phyloP scores from a whole-genome alignment of 306 rosid genomes.

The Senna siamea region DNA sequence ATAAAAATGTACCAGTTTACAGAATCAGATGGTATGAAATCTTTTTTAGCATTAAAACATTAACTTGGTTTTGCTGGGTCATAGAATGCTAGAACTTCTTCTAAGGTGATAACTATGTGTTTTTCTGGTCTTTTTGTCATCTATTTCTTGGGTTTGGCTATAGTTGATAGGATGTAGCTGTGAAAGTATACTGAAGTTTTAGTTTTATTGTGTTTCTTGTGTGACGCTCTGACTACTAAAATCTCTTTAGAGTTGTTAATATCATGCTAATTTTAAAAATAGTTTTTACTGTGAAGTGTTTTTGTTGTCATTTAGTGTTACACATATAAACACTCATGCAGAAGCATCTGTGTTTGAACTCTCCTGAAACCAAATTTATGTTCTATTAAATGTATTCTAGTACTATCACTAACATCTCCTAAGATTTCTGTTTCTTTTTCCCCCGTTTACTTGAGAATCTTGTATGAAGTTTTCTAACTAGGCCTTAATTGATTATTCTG shows the following conservation, averaged over 20 bases:
- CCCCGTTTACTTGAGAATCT: background rate
- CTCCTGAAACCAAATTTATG: background rate
- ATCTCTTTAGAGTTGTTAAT: background rate
- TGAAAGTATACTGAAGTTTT: background rate
- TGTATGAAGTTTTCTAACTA: background rate
- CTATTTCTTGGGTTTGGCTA: background rate
- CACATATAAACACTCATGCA: background rate
- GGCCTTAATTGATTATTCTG: constrained; percentile 1
- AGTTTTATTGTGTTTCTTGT: background rate
- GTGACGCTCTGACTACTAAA: background rate
- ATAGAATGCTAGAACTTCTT: background rate
- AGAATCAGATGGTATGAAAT: background rate
- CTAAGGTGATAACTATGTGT: background rate
- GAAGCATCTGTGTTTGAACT: background rate
- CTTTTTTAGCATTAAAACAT: background rate
- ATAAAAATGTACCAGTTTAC: background rate
- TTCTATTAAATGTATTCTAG: background rate
- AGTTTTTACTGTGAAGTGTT: background rate
- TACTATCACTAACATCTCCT: background rate
- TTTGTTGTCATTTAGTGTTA: too few species aligned
- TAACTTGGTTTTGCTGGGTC: background rate
- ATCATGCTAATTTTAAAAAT: background rate
- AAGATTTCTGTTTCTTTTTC: background rate
- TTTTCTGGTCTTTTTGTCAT: background rate
- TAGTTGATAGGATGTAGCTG: background rate